These are phyloP conservation scores for Skeletonema tropicum DNA, from an alignment of 108 stramenopile genomes.

Conservation along the genomic window DNA sequence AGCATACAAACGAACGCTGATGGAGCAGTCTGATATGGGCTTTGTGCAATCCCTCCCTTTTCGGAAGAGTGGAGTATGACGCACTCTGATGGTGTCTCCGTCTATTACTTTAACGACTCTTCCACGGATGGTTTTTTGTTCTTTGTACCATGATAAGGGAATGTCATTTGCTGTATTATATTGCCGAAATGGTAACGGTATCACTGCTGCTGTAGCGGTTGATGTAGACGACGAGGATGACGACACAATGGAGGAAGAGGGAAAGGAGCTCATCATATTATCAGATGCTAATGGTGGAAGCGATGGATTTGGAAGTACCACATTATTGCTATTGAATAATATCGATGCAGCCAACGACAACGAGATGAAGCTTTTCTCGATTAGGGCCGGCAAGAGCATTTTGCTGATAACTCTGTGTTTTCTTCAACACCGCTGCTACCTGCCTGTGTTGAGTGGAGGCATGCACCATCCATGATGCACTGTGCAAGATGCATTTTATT, in stretches of 20 bases:
- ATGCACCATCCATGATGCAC: no score
- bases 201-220: constrained; percentile 11
- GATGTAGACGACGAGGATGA: neutral
- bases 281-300: neutral
- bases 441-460: no score
- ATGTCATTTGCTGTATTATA: constrained; percentile 68
- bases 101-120: constrained; percentile 65
- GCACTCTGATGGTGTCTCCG: constrained; percentile 67
- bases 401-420: no score
- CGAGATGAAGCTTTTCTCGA: neutral
- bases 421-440: no score
- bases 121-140: constrained; percentile 42
- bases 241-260: neutral
- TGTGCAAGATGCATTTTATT: no score
- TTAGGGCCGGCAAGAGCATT: neutral
- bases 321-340: neutral
- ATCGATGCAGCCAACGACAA: neutral
- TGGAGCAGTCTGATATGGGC: constrained; percentile 48
- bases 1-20: constrained; percentile 64
- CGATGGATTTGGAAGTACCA: neutral
- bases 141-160: constrained; percentile 42
- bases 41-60: constrained; percentile 10
- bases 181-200: constrained; percentile 20
- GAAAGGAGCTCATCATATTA: neutral
- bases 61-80: constrained; percentile 20